phyloP scores from a whole-genome alignment of 257 asterid species.

The Nyctanthes arbortristis region DNA sequence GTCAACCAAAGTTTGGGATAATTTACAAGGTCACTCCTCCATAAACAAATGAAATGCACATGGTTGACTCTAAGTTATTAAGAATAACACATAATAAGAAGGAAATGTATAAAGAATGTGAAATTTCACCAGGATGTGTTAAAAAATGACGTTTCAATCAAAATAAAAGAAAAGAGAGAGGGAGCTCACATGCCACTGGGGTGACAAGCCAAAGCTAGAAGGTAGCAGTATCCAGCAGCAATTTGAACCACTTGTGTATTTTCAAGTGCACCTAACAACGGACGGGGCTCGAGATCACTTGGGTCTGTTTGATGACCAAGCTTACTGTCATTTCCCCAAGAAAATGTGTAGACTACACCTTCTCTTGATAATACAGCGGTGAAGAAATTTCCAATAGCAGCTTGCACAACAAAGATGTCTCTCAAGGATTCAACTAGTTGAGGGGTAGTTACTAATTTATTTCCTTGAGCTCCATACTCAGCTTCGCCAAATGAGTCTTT shows the following conservation, averaged over 20 bases:
- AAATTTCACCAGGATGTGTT: too few relatives aligned
- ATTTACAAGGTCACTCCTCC: not conserved
- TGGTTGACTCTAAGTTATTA: not conserved
- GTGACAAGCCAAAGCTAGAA: constrained; percentile 96
- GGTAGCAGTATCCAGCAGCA: constrained; percentile 99
- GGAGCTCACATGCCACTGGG: constrained; percentile 87
- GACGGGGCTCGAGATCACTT: constrained; percentile 79
- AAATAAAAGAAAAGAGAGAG: constrained; percentile 16
- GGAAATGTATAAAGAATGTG: not conserved
- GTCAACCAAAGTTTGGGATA: not conserved
- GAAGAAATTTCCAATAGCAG: constrained; percentile 95
- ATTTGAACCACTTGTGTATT: constrained; percentile 89
- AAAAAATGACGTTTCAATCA: not conserved
- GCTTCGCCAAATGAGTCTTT: constrained; percentile 90
- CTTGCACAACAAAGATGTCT: constrained; percentile 93
- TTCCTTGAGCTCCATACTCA: constrained; percentile 79
- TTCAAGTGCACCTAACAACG: constrained; percentile 80
- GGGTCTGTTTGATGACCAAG: constrained; percentile 94
- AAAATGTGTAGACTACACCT: constrained; percentile 88
- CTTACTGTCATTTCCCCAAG: constrained; percentile 93
- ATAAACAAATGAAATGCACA: not conserved
- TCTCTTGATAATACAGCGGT: constrained; percentile 94
- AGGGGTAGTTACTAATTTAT: constrained; percentile 63
- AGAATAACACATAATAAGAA: not conserved
- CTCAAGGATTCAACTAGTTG: constrained; percentile 87